These are phyloP conservation scores for Talaromyces atroroseus DNA, from an alignment of 2,329 filamentous ascomycete species.

Conservation along the genomic window DNA sequence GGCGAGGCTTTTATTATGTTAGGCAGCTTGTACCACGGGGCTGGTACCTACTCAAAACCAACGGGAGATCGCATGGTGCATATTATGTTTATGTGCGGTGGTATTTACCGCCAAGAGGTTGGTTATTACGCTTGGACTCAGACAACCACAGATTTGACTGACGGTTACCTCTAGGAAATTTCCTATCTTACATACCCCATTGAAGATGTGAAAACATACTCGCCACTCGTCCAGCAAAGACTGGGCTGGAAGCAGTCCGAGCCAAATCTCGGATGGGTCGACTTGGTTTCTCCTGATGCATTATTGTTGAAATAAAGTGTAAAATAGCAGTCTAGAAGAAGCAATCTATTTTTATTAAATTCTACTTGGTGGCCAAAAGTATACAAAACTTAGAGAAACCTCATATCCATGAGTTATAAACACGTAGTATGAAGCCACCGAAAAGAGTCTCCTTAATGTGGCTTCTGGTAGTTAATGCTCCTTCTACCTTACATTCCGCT, in stretches of 20 bases:
- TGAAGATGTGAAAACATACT: slow-evolving; percentile 36
- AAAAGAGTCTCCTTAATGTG: too few relatives aligned
- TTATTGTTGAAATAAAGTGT: not conserved
- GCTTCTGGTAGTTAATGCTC: too few relatives aligned
- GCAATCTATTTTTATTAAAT: too few relatives aligned
- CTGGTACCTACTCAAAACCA: slow-evolving; percentile 25
- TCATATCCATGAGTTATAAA: too few relatives aligned
- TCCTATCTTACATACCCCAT: slow-evolving; percentile 32
- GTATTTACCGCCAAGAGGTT: slow-evolving; percentile 32
- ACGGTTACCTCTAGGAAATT: slow-evolving; percentile 21
- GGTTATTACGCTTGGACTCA: not conserved
- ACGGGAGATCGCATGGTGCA: slow-evolving; percentile 31
- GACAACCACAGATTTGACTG: not conserved
- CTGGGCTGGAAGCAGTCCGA: slow-evolving; percentile 39
- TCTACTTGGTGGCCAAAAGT: not conserved
- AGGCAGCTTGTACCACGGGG: slow-evolving; percentile 36
- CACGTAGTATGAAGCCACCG: too few relatives aligned
- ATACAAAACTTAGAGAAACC: not conserved
- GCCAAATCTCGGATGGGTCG: slow-evolving; percentile 39
- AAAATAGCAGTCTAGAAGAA: too few relatives aligned
- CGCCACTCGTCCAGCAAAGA: slow-evolving; percentile 31
- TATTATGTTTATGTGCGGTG: slow-evolving; percentile 37
- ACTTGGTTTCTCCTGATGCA: slow-evolving; percentile 32
- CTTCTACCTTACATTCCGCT: too few relatives aligned
- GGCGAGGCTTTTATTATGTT: slow-evolving; percentile 38